These are phyloP conservation scores for Verticillium tricorpus DNA, from an alignment of 2,329 filamentous ascomycete genomes.

Conservation along the genomic window DNA sequence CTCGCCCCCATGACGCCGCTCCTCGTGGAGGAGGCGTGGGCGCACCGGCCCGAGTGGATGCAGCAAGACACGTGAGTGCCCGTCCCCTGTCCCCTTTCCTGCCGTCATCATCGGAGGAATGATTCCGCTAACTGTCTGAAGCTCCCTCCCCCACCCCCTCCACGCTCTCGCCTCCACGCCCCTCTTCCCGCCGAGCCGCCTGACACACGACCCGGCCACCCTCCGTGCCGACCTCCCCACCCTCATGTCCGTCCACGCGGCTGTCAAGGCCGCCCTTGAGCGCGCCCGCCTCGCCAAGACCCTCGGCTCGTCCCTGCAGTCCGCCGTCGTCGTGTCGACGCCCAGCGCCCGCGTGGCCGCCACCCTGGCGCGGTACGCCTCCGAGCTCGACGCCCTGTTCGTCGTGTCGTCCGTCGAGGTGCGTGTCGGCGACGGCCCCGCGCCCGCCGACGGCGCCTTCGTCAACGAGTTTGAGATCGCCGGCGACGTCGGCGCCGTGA, in stretches of 20 bases:
- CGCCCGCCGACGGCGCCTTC: slow-evolving; percentile 35
- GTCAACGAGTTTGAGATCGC: slow-evolving; percentile 36
- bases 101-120: background rate
- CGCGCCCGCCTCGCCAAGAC: slow-evolving; percentile 64
- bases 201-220: slow-evolving; percentile 30
- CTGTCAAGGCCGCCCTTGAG: slow-evolving; percentile 74
- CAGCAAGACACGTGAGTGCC: slow-evolving; percentile 39
- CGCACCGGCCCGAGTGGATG: slow-evolving; percentile 65
- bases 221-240: slow-evolving; percentile 38
- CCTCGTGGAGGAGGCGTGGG: slow-evolving; percentile 86
- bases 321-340: slow-evolving; percentile 57
- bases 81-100: no score
- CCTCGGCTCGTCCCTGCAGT: slow-evolving; percentile 78
- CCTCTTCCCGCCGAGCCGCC: slow-evolving; percentile 32
- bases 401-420: slow-evolving; percentile 63
- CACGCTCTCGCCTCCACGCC: slow-evolving; percentile 42
- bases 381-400: slow-evolving; percentile 60
- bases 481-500: slow-evolving; percentile 27
- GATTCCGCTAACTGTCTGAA: slow-evolving; percentile 17
- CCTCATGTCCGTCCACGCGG: slow-evolving; percentile 54
- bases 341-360: slow-evolving; percentile 28
- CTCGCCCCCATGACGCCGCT: slow-evolving; percentile 76
- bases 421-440: slow-evolving; percentile 21
- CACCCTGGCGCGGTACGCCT: slow-evolving; percentile 33
- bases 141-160: slow-evolving; percentile 29